Evolutionary conservation across 257 asterid species (phyloP).

Genomic region (Schizonepeta tenuifolia): DNA sequence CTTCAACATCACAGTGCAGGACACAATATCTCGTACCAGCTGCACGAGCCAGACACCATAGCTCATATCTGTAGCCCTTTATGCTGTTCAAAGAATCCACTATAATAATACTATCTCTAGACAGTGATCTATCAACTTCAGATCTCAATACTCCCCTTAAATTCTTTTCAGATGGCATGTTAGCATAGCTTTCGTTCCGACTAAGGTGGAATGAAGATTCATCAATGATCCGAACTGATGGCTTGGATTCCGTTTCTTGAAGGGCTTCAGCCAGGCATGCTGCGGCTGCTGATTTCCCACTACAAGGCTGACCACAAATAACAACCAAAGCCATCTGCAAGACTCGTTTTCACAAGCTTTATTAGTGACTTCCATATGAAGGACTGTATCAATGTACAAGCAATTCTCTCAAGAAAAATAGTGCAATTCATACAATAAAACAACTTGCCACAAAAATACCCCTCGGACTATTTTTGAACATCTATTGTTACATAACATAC

Average conservation of each 20-base stretch:
- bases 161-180: constrained; percentile 93
- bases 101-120: constrained; percentile 71
- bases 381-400: background rate
- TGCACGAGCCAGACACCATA: constrained; percentile 98
- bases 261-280: constrained; percentile 79
- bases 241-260: constrained; percentile 66
- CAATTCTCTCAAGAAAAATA: background rate
- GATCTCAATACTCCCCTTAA: constrained; percentile 89
- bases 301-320: constrained; percentile 96
- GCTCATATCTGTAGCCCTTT: constrained; percentile 95
- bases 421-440: background rate
- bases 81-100: constrained; percentile 95
- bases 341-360: constrained; percentile 6
- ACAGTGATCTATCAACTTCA: constrained; percentile 90
- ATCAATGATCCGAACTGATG: constrained; percentile 64
- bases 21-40: constrained; percentile 93
- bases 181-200: constrained; percentile 78
- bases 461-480: background rate
- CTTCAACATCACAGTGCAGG: constrained; percentile 74
- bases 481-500: no score
- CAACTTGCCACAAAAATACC: constrained; percentile 6
- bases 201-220: constrained; percentile 86
- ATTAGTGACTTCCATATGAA: background rate
- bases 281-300: constrained; percentile 91
- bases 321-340: constrained; percentile 93